Evolutionary conservation across 2,329 filamentous ascomycete genomes (phyloP), one percentile per base, ranked within the genome.

Genomic region (Hysterium pulicare): DNA sequence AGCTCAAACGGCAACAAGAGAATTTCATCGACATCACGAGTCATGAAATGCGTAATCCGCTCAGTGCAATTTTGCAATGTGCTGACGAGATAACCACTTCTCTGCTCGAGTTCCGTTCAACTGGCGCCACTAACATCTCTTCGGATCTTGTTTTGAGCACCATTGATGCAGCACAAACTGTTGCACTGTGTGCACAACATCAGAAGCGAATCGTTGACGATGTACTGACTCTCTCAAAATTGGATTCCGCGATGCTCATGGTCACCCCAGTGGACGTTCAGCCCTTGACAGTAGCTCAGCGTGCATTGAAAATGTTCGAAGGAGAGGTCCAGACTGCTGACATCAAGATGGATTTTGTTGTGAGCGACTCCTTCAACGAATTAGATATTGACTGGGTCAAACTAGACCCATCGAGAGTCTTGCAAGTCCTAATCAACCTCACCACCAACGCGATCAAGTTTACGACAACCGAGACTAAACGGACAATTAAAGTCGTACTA

Each of bases 401-500:
- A 49, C 71, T 89, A 21, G 87, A 91, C 59, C 83, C 87, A 0
- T 85, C 83, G 13, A 77, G 87, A 19, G 81, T 91, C 38, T 77
- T 86, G 39, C 87, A 91, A 62, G 84, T 90, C 1, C 71, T 90
- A 3, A 89, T 91, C 61, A 91, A 91, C 54, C 74, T 91, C 1
- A 78, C 87, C 7, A 87, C 86, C 6, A 91, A 91, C 55, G 85
- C 86, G 0, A 83, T 91, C 62, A 91, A 91, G 55, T 91, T 90
- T 58, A 91, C 87, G 1, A 81, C 81, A 26, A 74, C 74, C 0
- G 79, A 83, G 15, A 72, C 74, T 13, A 77, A 71, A 10, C 76
- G 82, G 6, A 78, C 79, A 3, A 89, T 90, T 48, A 74, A 74
- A 5, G 79, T 90, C 17, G 80, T 76, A 1, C 69, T 90, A 2